phyloP scores from a whole-genome alignment of 2,329 filamentous ascomycete species.

The Microsporum canis region DNA sequence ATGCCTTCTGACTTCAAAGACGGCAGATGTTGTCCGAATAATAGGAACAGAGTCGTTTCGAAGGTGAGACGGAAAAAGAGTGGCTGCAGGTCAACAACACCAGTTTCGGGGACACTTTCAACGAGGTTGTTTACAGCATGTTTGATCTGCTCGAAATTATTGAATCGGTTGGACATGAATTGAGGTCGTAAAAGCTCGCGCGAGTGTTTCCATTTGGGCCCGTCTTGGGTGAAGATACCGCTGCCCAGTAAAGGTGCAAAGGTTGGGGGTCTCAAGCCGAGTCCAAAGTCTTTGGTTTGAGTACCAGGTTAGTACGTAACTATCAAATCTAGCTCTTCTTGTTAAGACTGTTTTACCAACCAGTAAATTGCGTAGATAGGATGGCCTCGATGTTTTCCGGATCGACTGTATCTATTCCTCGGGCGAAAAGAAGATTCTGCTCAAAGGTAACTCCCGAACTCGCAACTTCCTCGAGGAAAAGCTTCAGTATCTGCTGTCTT shows the following conservation, averaged over 20 bases:
- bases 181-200: conserved; percentile 35
- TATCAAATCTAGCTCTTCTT: background rate
- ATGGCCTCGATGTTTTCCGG: conserved; percentile 13
- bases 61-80: conserved; percentile 57
- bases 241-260: conserved; percentile 29
- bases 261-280: background rate
- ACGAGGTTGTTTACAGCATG: conserved; percentile 48
- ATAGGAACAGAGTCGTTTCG: conserved; percentile 67
- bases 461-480: background rate
- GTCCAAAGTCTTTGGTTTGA: background rate
- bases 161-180: conserved; percentile 42
- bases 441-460: background rate
- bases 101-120: conserved; percentile 44
- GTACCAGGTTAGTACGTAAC: background rate
- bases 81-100: conserved; percentile 45
- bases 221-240: conserved; percentile 42
- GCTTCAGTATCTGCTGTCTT: background rate
- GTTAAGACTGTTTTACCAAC: background rate
- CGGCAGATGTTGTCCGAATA: conserved; percentile 46
- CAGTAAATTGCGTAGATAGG: conserved; percentile 11
- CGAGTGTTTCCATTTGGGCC: conserved; percentile 34
- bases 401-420: conserved; percentile 1
- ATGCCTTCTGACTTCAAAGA: background rate
- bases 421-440: background rate
- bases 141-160: conserved; percentile 47